Conservation (phyloP, 225 moss, liverwort and hornwort genomes). For the Marchantia paleacea region DNA sequence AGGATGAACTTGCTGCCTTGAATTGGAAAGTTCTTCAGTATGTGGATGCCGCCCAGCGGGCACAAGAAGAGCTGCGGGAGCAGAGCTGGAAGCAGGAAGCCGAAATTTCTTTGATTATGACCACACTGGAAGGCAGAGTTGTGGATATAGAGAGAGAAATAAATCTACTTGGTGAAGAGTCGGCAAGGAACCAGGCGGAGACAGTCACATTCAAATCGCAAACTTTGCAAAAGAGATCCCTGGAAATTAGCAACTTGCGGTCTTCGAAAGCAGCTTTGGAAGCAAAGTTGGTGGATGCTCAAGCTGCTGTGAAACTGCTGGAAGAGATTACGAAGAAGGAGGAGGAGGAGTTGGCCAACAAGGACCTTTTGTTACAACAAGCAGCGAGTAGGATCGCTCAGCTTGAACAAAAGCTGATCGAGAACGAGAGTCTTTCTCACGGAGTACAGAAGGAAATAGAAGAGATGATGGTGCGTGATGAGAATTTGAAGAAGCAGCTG, state of each 20-base stretch:
- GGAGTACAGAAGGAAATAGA: neutral
- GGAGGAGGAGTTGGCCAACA: neutral
- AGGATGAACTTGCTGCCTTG: slow-evolving; percentile 16
- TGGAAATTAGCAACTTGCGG: slow-evolving; percentile 15
- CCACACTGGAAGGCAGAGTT: slow-evolving; percentile 16
- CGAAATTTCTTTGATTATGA: slow-evolving; percentile 16
- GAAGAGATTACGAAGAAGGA: slow-evolving; percentile 15
- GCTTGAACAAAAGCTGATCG: neutral
- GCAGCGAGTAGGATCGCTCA: slow-evolving; percentile 11
- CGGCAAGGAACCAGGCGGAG: neutral
- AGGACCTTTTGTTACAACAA: slow-evolving; percentile 4
- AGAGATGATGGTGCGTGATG: slow-evolving; percentile 8
- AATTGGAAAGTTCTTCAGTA: slow-evolving; percentile 6
- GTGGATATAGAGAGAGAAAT: slow-evolving; percentile 23
- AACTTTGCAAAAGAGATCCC: neutral
- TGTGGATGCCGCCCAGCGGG: slow-evolving; percentile 11
- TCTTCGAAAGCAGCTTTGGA: slow-evolving; percentile 11
- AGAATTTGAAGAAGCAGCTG: slow-evolving; percentile 14
- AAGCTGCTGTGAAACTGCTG: neutral
- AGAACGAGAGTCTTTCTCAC: slow-evolving; percentile 4
- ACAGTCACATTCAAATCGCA: neutral
- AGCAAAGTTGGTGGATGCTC: neutral
- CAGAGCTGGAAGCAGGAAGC: slow-evolving; percentile 22
- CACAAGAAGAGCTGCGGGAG: slow-evolving; percentile 19
- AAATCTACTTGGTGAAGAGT: slow-evolving; percentile 17